Base-by-base conservation (phyloP, 257 asterid genomes). In the Salvia hispanica region DNA sequence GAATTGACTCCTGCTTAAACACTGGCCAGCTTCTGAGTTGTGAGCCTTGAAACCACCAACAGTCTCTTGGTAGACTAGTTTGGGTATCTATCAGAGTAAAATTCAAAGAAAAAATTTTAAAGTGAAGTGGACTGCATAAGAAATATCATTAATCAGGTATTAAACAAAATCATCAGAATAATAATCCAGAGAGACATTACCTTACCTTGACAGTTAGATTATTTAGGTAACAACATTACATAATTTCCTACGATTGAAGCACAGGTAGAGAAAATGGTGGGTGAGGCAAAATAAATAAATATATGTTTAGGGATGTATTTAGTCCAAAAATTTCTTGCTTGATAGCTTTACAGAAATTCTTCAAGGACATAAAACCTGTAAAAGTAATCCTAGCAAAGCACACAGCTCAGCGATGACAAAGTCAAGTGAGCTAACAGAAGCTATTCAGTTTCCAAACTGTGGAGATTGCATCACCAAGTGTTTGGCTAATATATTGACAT, bases 61-160 rank as follows among this genome's bases (percentile, higher is more conserved):
- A 64, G 76, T 55, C 74, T 81, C 99, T 76, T 79, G 88, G 82
- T 82, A 87, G 72, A 91, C 84, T 82, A 88, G 78, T 75, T 94
- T 94, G 36, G 99, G 99, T 18, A 94, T 84, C 99, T 94, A 78
- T 31, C 33, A 65, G 40, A 75, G 69, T 60, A 42, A 62, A 64
- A 77, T 52, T 59, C 56, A 62, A 54, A 64, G 70, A 21, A 70
- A 34, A n/a, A 50, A 40, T 75, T 18, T 72, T 62, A 9, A 53
- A 43, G 73, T 45, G 14, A 25, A 48, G 61, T 14, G 43, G 40
- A 15, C 58, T 62, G 42, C 56, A 62, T 12, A 54, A 58, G 60
- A 66, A 6, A 9, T 33, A 13, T 25, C 28, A n/a, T 39, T 57
- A 40, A 70, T 56, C 42, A 9, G 40, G 37, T 48, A 70, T 46